phyloP scores from a whole-genome alignment of 2,329 filamentous ascomycete species.

The Microcera coccophila region DNA sequence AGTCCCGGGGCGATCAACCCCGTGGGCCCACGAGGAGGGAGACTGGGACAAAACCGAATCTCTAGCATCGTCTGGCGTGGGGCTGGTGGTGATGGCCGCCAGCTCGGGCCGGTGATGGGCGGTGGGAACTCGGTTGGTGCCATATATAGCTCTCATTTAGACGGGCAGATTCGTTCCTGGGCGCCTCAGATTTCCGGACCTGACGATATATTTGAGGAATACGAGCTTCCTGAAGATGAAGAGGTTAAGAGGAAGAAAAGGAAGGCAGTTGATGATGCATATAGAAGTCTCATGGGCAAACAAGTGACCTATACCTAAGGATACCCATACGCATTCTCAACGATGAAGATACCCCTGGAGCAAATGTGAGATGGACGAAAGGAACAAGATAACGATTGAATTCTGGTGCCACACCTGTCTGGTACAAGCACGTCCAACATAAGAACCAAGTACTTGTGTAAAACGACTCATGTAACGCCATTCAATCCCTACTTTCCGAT shows the following conservation, averaged over 20 bases:
- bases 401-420: too few relatives aligned
- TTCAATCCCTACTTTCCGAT: not conserved
- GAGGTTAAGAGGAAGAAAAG: constrained; percentile 59
- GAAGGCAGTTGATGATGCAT: constrained; percentile 75
- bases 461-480: not conserved
- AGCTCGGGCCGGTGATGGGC: constrained; percentile 58
- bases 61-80: constrained; percentile 72
- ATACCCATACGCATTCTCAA: not conserved
- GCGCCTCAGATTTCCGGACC: constrained; percentile 54
- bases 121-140: constrained; percentile 50
- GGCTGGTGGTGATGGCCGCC: constrained; percentile 55
- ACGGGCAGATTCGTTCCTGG: constrained; percentile 83
- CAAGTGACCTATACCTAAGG: constrained; percentile 61
- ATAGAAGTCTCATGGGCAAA: constrained; percentile 68
- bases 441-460: too few relatives aligned
- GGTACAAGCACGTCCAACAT: too few relatives aligned
- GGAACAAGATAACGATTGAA: too few relatives aligned
- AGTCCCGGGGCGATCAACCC: constrained; percentile 55
- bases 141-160: constrained; percentile 76
- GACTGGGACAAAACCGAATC: constrained; percentile 63
- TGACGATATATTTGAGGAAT: constrained; percentile 47
- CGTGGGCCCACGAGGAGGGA: constrained; percentile 39
- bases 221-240: constrained; percentile 40
- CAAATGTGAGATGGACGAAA: too few relatives aligned
- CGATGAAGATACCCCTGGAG: too few relatives aligned